Evolutionary conservation across 2,329 filamentous ascomycete genomes (phyloP), one percentile per base, ranked within the genome.

Genomic region (Emmonsiellopsis sp.): DNA sequence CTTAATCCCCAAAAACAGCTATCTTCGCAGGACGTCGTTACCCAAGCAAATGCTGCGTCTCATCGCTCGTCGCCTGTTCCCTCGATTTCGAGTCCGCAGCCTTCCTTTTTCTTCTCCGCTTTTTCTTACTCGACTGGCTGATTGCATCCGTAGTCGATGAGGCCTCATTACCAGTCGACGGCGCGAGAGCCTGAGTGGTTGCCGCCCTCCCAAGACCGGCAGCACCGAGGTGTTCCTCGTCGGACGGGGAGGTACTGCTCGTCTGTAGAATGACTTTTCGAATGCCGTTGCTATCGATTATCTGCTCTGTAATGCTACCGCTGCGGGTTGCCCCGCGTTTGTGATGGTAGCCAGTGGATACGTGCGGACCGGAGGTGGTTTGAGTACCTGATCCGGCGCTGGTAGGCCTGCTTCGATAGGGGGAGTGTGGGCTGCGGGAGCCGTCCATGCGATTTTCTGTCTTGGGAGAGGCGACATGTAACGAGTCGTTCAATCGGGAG

Each of bases 271-370:
- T 81, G 44, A 89, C 81, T 70, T 92, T 92, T 58, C 82, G 81
- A 51, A 90, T 78, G 2, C 87, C 87, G 53, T 84, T 82, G 2
- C 84, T 76, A 62, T 91, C 85, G 53, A 90, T 74, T n/a, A 87
- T 74, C 56, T 86, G 87, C 68, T 91, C 86, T 0, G 86, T 89
- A 61, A 91, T 88, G 65, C 84, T 88, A 32, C 87, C 87, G 60
- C 84, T 88, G 53, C 86, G 77, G 5, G 84, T 83, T 4, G 76
- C 74, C 7, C 78, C 74, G 36, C 72, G 58, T 69, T 62, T 59
- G 65, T 52, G 60, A 44, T 49, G 40, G 17, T 49, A 49, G 6
- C 62, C 59, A 64, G 66, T 8, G 47, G 53, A 17, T 57, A 48
- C 48, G 21, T 27, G 5, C 21, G 21, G 21, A 27, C 21, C 21